Evolutionary conservation across 768 basidiomycete species (phyloP).

Genomic region (Lactarius pseudohatsudake): DNA sequence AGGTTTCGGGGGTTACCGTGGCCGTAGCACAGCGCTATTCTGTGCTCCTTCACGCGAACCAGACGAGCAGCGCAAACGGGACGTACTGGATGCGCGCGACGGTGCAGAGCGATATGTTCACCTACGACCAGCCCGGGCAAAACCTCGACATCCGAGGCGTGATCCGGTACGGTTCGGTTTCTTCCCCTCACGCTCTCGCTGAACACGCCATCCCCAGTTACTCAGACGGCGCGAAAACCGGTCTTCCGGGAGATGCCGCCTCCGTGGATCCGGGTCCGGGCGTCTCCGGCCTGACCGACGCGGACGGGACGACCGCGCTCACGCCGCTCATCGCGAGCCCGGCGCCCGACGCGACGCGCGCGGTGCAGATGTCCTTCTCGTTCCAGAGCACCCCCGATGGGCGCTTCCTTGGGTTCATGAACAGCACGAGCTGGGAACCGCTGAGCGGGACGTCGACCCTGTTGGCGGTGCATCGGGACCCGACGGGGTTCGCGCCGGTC

Average conservation of each 20-base stretch:
- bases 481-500: not conserved
- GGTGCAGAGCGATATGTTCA: constrained; percentile 40
- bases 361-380: no score
- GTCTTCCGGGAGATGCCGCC: constrained; percentile 13
- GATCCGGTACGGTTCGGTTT: constrained; percentile 10
- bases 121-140: constrained; percentile 26
- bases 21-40: constrained; percentile 52
- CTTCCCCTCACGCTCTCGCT: no score
- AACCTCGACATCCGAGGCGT: constrained; percentile 27
- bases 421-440: no score
- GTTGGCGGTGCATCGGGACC: constrained; percentile 15
- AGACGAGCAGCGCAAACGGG: constrained; percentile 38
- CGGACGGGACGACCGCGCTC: constrained; percentile 20
- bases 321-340: constrained; percentile 6
- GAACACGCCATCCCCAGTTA: constrained; percentile 4
- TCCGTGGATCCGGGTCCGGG: constrained; percentile 26
- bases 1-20: constrained; percentile 42
- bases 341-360: no score
- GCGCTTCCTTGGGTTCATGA: no score
- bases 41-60: constrained; percentile 46
- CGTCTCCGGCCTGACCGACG: not conserved
- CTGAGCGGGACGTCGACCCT: constrained; percentile 21
- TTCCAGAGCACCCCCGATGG: no score
- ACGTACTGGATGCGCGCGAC: constrained; percentile 43
- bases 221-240: constrained; percentile 16